phyloP scores from a whole-genome alignment of 768 basidiomycete genomes.

The Albatrellus ellisii region DNA sequence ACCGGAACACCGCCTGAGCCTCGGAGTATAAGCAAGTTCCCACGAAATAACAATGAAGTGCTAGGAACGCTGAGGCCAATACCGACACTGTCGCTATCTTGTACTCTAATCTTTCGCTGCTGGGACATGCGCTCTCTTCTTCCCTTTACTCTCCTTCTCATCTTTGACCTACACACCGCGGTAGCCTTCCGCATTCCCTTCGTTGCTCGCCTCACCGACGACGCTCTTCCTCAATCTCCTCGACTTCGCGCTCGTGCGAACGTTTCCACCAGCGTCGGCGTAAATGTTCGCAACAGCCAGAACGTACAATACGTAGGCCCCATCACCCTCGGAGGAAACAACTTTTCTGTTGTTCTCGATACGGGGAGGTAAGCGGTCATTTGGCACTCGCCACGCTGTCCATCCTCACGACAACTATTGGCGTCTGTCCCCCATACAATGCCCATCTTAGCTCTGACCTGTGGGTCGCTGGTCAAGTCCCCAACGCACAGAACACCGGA shows the following conservation, averaged over 20 bases:
- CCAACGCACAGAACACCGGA: constrained; percentile 25
- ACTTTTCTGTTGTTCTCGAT: constrained; percentile 26
- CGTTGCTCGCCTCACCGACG: too few species aligned
- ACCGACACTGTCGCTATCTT: too few species aligned
- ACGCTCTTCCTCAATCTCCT: neutral
- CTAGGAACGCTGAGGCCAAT: too few species aligned
- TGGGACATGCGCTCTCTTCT: constrained; percentile 9
- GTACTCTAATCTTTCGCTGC: too few species aligned
- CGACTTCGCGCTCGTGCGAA: constrained; percentile 1
- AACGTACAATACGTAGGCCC: constrained; percentile 26
- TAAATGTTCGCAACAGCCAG: constrained; percentile 15
- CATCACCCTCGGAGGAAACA: constrained; percentile 24
- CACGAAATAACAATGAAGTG: too few species aligned
- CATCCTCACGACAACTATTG: neutral
- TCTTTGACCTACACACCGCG: constrained; percentile 4
- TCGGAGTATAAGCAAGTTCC: too few species aligned
- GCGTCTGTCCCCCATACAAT: neutral
- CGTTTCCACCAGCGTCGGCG: too few species aligned
- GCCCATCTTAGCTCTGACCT: constrained; percentile 53
- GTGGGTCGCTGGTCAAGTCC: constrained; percentile 38
- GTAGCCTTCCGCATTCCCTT: constrained; percentile 7
- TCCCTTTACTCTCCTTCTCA: neutral
- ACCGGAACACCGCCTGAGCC: too few species aligned
- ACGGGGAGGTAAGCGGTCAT: constrained; percentile 28
- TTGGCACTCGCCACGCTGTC: neutral